Conservation (phyloP, 306 rosid genomes). For the Begonia fuchsioides region DNA sequence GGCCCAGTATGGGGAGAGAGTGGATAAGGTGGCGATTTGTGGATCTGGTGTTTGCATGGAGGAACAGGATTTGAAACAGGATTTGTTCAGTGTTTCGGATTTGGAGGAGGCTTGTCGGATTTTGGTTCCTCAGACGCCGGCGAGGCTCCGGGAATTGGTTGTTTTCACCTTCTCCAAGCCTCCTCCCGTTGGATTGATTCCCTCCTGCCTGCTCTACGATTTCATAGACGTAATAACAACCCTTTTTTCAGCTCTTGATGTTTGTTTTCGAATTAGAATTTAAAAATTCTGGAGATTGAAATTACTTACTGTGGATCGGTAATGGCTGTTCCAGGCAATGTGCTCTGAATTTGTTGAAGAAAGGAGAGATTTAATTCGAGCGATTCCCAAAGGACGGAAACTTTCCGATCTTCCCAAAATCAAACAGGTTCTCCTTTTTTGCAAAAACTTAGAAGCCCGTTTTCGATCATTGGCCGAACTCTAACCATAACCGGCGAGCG, state of each 20-base stretch:
- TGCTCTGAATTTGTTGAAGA: slow-evolving; percentile 48
- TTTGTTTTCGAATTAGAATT: neutral
- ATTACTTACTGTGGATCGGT: neutral
- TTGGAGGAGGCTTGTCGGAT: slow-evolving; percentile 52
- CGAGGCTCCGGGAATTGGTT: slow-evolving; percentile 34
- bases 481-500: neutral
- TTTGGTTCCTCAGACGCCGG: slow-evolving; percentile 58
- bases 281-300: no score
- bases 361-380: slow-evolving; percentile 50
- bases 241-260: neutral
- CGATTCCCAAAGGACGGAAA: slow-evolving; percentile 41
- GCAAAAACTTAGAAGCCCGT: neutral
- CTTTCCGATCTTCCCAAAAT: slow-evolving; percentile 53
- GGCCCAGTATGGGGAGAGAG: slow-evolving; percentile 27
- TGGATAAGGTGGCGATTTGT: slow-evolving; percentile 75
- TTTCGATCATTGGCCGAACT: neutral
- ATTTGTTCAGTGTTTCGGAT: slow-evolving; percentile 37
- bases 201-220: slow-evolving; percentile 60
- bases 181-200: slow-evolving; percentile 22
- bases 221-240: slow-evolving; percentile 42
- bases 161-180: slow-evolving; percentile 32
- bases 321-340: slow-evolving; percentile 35
- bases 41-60: slow-evolving; percentile 68
- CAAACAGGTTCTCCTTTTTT: slow-evolving; percentile 32
- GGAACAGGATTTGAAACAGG: slow-evolving; percentile 55